Evolutionary conservation across 768 basidiomycete species (phyloP).

Genomic region (Lactifluus piperatus): DNA sequence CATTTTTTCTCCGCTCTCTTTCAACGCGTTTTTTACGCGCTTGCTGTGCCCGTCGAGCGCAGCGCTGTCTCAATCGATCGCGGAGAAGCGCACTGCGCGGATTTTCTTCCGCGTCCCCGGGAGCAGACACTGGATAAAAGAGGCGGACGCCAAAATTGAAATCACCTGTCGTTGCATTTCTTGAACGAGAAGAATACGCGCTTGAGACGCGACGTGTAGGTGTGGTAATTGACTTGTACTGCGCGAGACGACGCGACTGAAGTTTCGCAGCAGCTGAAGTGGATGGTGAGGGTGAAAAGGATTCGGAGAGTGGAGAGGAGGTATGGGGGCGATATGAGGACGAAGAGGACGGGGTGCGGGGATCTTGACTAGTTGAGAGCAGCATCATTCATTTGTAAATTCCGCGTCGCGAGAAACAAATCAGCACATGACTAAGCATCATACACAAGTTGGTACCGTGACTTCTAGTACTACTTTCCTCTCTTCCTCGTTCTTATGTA

Average conservation of each 20-base stretch:
- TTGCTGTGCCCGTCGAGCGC: conserved; percentile 20
- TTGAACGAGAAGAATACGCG: conserved; percentile 11
- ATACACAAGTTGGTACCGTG: too few species aligned
- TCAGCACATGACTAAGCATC: too few species aligned
- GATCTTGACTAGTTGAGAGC: background rate
- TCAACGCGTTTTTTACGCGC: conserved; percentile 18
- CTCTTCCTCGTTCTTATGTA: too few species aligned
- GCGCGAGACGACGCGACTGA: conserved; percentile 16
- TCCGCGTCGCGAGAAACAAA: background rate
- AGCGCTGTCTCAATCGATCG: conserved; percentile 22
- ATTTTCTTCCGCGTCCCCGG: conserved; percentile 5
- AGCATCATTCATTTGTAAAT: background rate
- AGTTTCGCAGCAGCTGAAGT: conserved; percentile 4
- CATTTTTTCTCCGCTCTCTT: conserved; percentile 4
- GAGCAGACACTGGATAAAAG: background rate
- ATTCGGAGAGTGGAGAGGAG: conserved; percentile 15
- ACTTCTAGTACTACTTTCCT: too few species aligned
- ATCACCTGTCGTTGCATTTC: background rate
- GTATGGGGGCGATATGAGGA: conserved; percentile 12
- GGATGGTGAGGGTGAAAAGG: conserved; percentile 13
- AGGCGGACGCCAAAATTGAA: background rate
- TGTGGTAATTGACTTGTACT: conserved; percentile 17
- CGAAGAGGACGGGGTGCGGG: conserved; percentile 14
- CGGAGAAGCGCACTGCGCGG: conserved; percentile 21
- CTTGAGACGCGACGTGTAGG: conserved; percentile 11